Conservation (phyloP, 768 basidiomycete genomes). For the Suillus variegatus region DNA sequence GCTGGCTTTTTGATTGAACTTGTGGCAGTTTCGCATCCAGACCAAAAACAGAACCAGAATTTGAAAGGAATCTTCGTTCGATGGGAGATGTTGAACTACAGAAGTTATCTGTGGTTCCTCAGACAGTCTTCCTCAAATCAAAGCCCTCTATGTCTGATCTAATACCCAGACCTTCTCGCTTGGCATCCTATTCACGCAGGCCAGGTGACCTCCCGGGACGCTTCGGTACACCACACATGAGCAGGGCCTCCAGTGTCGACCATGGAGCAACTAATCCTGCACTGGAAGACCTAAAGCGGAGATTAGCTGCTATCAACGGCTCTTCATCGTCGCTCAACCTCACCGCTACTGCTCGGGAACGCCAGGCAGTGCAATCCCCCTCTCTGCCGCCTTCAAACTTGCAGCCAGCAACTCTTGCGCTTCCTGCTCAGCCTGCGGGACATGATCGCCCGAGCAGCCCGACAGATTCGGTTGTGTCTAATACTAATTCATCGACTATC, state of each 20-base stretch:
- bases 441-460: conserved; percentile 74
- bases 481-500: conserved; percentile 62
- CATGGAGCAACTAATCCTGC: conserved; percentile 50
- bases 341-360: conserved; percentile 44
- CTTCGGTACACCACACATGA: conserved; percentile 52
- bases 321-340: conserved; percentile 66
- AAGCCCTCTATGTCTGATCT: conserved; percentile 41
- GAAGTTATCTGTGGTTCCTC: conserved; percentile 87
- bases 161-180: conserved; percentile 38
- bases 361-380: conserved; percentile 36
- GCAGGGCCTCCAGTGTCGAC: conserved; percentile 51
- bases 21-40: conserved; percentile 64
- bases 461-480: conserved; percentile 79
- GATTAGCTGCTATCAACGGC: conserved; percentile 73
- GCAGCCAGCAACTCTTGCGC: conserved; percentile 25
- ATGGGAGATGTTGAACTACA: conserved; percentile 76
- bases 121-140: conserved; percentile 85
- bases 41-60: conserved; percentile 59
- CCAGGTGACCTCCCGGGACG: conserved; percentile 43
- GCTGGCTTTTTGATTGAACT: conserved; percentile 9
- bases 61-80: conserved; percentile 62
- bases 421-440: conserved; percentile 15
- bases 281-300: conserved; percentile 76
- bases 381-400: conserved; percentile 16
- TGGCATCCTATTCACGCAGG: conserved; percentile 39